Base-by-base conservation (phyloP, 2,329 filamentous ascomycete species). In the Graphiopsis chlorocephala region DNA sequence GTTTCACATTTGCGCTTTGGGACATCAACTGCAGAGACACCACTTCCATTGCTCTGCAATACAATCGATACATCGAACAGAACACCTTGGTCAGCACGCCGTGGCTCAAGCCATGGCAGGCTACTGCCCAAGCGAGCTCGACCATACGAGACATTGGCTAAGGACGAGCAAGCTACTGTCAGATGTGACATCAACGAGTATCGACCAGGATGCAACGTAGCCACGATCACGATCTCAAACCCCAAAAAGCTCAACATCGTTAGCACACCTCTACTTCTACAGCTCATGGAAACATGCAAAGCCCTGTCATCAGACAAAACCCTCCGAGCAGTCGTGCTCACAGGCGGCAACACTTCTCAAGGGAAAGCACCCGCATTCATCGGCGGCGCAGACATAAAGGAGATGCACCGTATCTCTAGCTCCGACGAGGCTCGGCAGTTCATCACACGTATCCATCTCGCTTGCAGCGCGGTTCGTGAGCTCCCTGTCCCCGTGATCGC, bases 401-500 rank as follows among this genome's bases (percentile, higher is more conserved):
- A 73, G 28, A 74, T 74, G 72, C 38, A 70, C 31, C 35, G 38
- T 4, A 55, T 75, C 62, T 15, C 73, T 64, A 48, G 65, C 50
- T 17, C 69, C 17, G 50, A 55, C 20, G 70, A 76, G 11, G 78
- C 79, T 2, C 65, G 72, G 12, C 53, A 47, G 2, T 79, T 80
- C 71, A 80, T 80, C 62, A 70, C 67, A 7, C 67, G 65, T 14
- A 69, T 79, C 15, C 75, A 77, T 58, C 45, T 31, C 3, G 73
- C 75, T 28, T 79, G 74, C 65, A 57, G 71, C 52, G 75, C 73
- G 28, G 65, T 79, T 3, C 74, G 77, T 2, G 68, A 75, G 14
- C 68, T 78, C 47, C 76, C 74, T 7, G 75, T 78, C 0, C 78
- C 78, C 0, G 76, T 79, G 7, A 74, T 80, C 60, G 76, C 72